These are phyloP conservation scores for Neoscytalidium dimidiatum DNA, from an alignment of 2,329 filamentous ascomycete species.

Conservation along the genomic window DNA sequence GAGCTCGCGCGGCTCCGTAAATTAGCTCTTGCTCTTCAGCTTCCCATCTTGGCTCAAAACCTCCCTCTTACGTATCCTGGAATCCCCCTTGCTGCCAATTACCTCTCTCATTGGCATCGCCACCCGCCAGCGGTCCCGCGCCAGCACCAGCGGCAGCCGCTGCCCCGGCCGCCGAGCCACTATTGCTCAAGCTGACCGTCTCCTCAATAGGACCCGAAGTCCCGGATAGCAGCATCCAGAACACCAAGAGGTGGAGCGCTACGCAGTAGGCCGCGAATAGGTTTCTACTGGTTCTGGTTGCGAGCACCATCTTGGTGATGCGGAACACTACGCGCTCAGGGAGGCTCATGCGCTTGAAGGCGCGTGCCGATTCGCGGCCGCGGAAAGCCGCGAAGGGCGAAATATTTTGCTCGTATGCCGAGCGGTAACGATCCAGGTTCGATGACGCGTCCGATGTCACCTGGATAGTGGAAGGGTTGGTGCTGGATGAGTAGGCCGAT, in stretches of 20 bases:
- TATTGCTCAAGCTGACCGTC: constrained; percentile 42
- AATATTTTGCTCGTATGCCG: constrained; percentile 92
- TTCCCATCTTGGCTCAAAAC: neutral
- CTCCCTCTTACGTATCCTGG: constrained; percentile 24
- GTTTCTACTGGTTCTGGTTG: constrained; percentile 87
- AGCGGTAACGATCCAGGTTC: constrained; percentile 80
- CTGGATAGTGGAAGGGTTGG: constrained; percentile 72
- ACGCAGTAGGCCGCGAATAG: constrained; percentile 92
- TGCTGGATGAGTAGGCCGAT: constrained; percentile 57
- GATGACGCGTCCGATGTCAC: constrained; percentile 62
- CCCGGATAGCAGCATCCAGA: constrained; percentile 83
- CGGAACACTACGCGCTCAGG: constrained; percentile 90
- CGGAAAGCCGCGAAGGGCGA: constrained; percentile 95
- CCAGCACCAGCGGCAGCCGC: constrained; percentile 33
- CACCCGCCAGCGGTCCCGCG: constrained; percentile 29
- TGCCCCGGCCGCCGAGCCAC: constrained; percentile 27
- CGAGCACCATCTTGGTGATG: constrained; percentile 85
- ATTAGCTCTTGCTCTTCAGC: constrained; percentile 6
- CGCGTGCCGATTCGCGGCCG: constrained; percentile 86
- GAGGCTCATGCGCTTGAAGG: constrained; percentile 89
- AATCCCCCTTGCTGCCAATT: constrained; percentile 42
- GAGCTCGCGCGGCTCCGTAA: constrained; percentile 6
- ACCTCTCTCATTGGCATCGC: constrained; percentile 24
- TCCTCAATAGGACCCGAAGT: constrained; percentile 67
- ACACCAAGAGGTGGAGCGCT: constrained; percentile 83